Evolutionary conservation across 1,284 basidiomycete species (phyloP), one percentile per base, ranked within the genome.

Genomic region (Somion occarium): DNA sequence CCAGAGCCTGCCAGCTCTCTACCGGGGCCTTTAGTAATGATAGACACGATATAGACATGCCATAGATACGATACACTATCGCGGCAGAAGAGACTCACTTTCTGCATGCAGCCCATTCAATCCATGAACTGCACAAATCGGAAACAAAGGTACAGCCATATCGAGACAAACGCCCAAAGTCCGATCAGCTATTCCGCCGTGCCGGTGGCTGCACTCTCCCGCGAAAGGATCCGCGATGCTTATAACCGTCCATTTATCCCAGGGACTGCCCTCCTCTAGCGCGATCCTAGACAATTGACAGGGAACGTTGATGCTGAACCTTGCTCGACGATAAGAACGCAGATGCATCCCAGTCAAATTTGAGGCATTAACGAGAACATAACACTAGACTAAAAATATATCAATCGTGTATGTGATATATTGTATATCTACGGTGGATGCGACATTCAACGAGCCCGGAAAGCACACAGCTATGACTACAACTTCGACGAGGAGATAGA

Each of bases 361-460:
- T n/a, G n/a, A n/a, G n/a, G n/a, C n/a, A n/a, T n/a, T n/a, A n/a
- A n/a, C n/a, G n/a, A n/a, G n/a, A n/a, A n/a, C 30, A 15, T 15
- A 34, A 34, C 9, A 26, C 13, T 27, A 24, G 18, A 9, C n/a
- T 48, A 48, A 49, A 49, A 43, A 20, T 54, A 57, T 55, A 57
- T 57, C 56, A 44, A 30, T 55, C 56, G 56, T 57, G 56, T 57
- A 51, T 57, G 48, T 55, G 56, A 55, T 55, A 55, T 45, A 15
- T 51, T 15, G 30, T 7, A 7, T 7, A 24, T 55, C 53, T 55
- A 54, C 18, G 24, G n/a, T n/a, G n/a, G n/a, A n/a, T n/a, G n/a
- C n/a, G n/a, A n/a, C n/a, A n/a, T n/a, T n/a, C n/a, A n/a, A n/a
- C n/a, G n/a, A n/a, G n/a, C n/a, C n/a, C n/a, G n/a, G n/a, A 39